Conservation (phyloP, 83 land plant species). For the Diphasiastrum complanatum region DNA sequence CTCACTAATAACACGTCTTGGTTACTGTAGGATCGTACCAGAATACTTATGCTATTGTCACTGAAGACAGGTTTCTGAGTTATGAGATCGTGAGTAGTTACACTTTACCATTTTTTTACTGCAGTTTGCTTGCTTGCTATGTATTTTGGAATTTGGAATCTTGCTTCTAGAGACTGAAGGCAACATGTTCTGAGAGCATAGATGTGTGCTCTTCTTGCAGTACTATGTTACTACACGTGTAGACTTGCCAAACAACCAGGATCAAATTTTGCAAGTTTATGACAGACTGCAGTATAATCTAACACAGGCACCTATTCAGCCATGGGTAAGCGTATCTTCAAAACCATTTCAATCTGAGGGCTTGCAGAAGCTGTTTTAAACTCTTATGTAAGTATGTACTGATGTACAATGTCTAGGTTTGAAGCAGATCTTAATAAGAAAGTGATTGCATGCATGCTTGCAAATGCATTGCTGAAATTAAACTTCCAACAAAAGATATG, state of each 20-base stretch:
- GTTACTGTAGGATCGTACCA: slow-evolving; percentile 26
- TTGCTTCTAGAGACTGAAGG: neutral
- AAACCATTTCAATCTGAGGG: no score
- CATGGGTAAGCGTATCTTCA: no score
- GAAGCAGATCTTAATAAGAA: no score
- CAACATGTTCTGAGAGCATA: no score
- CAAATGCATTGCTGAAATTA: no score
- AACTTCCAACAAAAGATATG: no score
- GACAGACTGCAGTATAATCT: slow-evolving; percentile 7
- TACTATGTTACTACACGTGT: slow-evolving; percentile 36
- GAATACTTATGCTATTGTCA: slow-evolving; percentile 23
- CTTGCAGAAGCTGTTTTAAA: no score
- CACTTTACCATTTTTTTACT: slow-evolving; percentile 2
- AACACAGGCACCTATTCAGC: no score
- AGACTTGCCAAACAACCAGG: neutral
- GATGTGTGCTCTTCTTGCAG: slow-evolving; percentile 14
- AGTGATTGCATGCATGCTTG: no score
- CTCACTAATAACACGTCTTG: neutral
- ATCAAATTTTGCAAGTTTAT: slow-evolving; percentile 1
- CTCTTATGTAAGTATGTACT: no score
- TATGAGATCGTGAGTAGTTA: slow-evolving; percentile 37
- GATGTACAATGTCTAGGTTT: no score
- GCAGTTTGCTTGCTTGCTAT: slow-evolving; percentile 1
- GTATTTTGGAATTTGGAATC: neutral
- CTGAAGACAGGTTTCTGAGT: slow-evolving; percentile 32